phyloP scores from a whole-genome alignment of 139 green algal species.

The Raphidocelis subcapitata region DNA sequence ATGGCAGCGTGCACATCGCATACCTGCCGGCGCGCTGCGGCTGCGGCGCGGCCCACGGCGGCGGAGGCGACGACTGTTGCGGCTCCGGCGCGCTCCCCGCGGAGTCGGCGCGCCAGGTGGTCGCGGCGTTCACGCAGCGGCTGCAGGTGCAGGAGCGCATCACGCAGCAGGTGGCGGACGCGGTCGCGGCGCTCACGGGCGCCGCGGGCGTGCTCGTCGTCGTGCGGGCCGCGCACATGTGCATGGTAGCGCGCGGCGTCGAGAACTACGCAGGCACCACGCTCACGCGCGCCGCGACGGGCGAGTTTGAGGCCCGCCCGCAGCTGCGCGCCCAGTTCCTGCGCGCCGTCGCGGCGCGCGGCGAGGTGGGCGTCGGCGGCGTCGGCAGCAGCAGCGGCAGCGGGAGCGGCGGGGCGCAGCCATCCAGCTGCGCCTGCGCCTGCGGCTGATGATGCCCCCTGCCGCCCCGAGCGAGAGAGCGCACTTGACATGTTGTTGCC shows the following conservation, averaged over 20 bases:
- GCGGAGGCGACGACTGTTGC: no score
- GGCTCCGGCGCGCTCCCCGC: not conserved
- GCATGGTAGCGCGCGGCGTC: conserved; percentile 94
- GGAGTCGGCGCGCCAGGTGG: conserved; percentile 33
- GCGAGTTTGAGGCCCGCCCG: conserved; percentile 38
- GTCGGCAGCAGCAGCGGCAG: no score
- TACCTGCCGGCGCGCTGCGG: conserved; percentile 23
- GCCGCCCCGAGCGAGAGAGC: no score
- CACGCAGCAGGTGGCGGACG: conserved; percentile 81
- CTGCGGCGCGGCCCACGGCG: not conserved
- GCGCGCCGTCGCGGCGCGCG: not conserved
- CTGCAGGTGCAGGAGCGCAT: conserved; percentile 96
- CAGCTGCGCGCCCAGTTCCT: conserved; percentile 25
- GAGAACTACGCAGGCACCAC: conserved; percentile 85
- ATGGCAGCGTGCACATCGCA: conserved; percentile 68
- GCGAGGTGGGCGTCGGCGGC: no score
- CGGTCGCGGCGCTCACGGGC: conserved; percentile 40
- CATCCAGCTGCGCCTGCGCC: no score
- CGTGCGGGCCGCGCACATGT: conserved; percentile 91
- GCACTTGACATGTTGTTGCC: no score
- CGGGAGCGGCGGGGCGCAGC: no score
- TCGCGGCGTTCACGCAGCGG: conserved; percentile 59
- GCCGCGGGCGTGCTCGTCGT: conserved; percentile 74
- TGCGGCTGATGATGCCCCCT: no score
- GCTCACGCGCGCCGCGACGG: conserved; percentile 57